Percentiles rank a stretch among this genome's conserved stretches.
These are phyloP conservation scores for Aegilops bicornis DNA, from an alignment of 176 grass and related monocot species.

Conservation along the genomic window DNA sequence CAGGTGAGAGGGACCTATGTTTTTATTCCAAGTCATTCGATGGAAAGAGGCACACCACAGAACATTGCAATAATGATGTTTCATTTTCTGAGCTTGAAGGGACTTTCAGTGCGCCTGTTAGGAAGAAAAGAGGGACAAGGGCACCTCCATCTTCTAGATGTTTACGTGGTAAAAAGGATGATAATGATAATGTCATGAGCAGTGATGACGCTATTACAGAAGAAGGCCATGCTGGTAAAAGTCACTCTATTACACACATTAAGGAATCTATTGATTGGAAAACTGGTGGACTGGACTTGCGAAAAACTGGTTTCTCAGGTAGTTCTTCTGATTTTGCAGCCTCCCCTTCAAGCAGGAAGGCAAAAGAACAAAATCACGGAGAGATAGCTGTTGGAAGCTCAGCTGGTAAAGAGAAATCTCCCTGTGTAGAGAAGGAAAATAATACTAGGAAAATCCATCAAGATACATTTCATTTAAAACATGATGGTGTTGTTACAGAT, in stretches of 20 bases:
- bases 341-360: conserved; percentile 28
- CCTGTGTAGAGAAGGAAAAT: neutral
- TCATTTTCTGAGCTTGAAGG: conserved; percentile 36
- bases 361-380: conserved; percentile 33
- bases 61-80: conserved; percentile 18
- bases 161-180: conserved; percentile 27
- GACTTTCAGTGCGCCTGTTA: conserved; percentile 28
- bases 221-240: conserved; percentile 17
- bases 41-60: conserved; percentile 6
- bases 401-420: conserved; percentile 13
- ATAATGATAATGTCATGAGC: conserved; percentile 34
- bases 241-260: conserved; percentile 12
- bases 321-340: conserved; percentile 12
- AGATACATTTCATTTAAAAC: conserved; percentile 6
- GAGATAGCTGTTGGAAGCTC: neutral
- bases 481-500: neutral
- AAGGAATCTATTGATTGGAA: neutral
- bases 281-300: conserved; percentile 6
- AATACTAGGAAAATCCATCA: neutral
- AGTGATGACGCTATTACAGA: conserved; percentile 34
- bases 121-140: conserved; percentile 42
- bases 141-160: conserved; percentile 32
- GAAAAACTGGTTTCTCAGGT: conserved; percentile 5
- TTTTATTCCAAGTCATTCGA: neutral
- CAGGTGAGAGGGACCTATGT: conserved; percentile 10